Evolutionary conservation across 352 stramenopile species (phyloP).

Genomic region (Thalassiosira hispida): DNA sequence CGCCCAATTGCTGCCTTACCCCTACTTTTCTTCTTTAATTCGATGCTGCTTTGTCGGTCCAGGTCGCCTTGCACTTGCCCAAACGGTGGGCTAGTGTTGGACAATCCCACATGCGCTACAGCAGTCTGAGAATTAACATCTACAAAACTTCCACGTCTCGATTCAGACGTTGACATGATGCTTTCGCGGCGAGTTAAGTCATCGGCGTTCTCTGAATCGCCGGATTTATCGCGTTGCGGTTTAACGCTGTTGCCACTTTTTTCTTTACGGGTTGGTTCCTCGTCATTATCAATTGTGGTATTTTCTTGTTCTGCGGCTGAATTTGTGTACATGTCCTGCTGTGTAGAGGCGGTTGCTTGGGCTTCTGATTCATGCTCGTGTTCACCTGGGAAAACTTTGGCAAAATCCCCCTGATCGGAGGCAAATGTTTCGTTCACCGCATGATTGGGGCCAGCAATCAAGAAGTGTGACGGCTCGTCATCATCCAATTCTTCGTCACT

Average conservation of each 20-base stretch:
- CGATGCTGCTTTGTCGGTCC: neutral
- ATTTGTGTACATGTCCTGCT: neutral
- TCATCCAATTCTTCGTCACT: conserved; percentile 37
- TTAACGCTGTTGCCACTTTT: neutral
- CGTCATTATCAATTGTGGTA: neutral
- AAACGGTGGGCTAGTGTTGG: neutral
- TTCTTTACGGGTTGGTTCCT: neutral
- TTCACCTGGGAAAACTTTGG: conserved; percentile 11
- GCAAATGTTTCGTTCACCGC: neutral
- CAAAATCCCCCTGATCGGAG: neutral
- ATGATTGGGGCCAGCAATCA: conserved; percentile 38
- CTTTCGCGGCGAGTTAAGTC: conserved; percentile 10
- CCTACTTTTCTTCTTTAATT: conserved; percentile 40
- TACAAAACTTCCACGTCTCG: neutral
- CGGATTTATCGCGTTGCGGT: neutral
- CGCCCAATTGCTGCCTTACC: conserved; percentile 42
- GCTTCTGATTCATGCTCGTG: neutral
- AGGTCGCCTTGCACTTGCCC: conserved; percentile 13
- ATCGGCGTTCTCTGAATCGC: neutral
- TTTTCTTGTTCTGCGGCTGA: neutral
- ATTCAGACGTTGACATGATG: neutral
- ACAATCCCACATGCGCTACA: too few relatives aligned
- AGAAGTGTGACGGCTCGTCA: conserved; percentile 25
- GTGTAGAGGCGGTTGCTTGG: neutral
- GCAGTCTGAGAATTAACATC: neutral